Base-by-base conservation (phyloP, 192 early-diverging fungal species). In the Lobosporangium transversale region DNA sequence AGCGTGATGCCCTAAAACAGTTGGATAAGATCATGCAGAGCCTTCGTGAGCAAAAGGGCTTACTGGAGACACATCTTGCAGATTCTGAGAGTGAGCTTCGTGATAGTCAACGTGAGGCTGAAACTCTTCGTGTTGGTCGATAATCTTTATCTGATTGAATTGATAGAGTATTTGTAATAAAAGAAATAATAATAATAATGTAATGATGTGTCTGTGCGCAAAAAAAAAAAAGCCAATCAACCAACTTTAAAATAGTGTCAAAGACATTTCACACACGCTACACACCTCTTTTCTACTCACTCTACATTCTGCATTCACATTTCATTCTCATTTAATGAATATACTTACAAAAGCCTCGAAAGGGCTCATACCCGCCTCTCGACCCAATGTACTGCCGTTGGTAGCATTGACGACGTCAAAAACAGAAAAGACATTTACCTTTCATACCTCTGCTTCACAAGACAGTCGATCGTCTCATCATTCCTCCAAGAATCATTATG, bases 1-100 rank as follows among this genome's bases (percentile, higher is more conserved):
- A 82, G 27, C 70, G 85, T 2, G 76, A 81, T 29, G 70, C 80
- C 5, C 40, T 85, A 15, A 80, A 81, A 57, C 79, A 83, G 29
- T 56, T 86, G 33, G 75, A 80, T 24, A 64, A 80, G 30, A 70
- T 81, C 12, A 81, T 84, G 43, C 81, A 84, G 21, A 80, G 82
- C 23, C 80, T 86, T 7, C 80, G 85, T 14, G 68, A 69, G 20
- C 82, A 86, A 43, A 83, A 84, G 33, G 57, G 57, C 26, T 49
- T 83, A 55, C 36, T 88, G 35, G 83, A 88, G n/a, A 65, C 65
- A 27, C 61, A 81, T 24, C 75, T 85, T 20, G 81, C 84, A 35
- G 75, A 80, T 29, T 80, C 80, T 51, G 67, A 83, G 58, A 50
- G 64, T 31, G 85, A 88, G 54, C 68, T 86, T 9, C 81, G 80